Evolutionary conservation across 352 stramenopile genomes (phyloP), one percentile per base, ranked within the genome.

Genomic region (Blastocystis sp.): DNA sequence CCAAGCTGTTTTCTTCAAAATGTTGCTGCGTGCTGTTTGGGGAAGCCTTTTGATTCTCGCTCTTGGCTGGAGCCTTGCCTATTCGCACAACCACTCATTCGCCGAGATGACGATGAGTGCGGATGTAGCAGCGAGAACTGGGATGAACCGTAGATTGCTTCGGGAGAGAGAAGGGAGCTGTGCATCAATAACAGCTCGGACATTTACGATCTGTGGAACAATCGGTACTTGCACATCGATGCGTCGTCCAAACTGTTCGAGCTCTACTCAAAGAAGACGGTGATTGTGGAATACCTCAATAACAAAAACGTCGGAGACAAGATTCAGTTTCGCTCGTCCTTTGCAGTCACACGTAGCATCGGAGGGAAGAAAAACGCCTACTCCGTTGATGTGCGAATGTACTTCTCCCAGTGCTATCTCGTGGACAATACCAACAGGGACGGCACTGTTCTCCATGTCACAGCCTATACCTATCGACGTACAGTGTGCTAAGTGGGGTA

Each of bases 121-220:
- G 28, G 57, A 62, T 66, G 74, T 84, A 17, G 19, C 3, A 38
- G 10, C 43, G n/a, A 6, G 7, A 69, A 21, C 17, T 34, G 4
- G 42, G 10, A 38, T 45, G 54, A 0, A 57, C 3, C 14, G 1
- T 84, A 84, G 74, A 84, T 84, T 42, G 21, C 52, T 24, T 34
- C 45, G 1, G 48, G 48, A 21, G 57, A 84, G 19, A 84, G 34
- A 14, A 52, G 34, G 40, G 74, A 84, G 40, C 11, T 84, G 3
- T 84, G 74, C 38, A 84, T 84, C 19, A 84, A 84, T 40, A 84
- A 84, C 42, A 84, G 74, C 45, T 84, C 74, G 11, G 24, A 42
- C n/a, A 19, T 84, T 4, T 68, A 69, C 34, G 74, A 84, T 69
- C 34, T 84, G 19, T 84, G 74, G 74, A 84, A 84, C 57, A 84